These are phyloP conservation scores for Cyclotella choctawhatcheeana DNA, from an alignment of 108 stramenopile genomes.

Conservation along the genomic window DNA sequence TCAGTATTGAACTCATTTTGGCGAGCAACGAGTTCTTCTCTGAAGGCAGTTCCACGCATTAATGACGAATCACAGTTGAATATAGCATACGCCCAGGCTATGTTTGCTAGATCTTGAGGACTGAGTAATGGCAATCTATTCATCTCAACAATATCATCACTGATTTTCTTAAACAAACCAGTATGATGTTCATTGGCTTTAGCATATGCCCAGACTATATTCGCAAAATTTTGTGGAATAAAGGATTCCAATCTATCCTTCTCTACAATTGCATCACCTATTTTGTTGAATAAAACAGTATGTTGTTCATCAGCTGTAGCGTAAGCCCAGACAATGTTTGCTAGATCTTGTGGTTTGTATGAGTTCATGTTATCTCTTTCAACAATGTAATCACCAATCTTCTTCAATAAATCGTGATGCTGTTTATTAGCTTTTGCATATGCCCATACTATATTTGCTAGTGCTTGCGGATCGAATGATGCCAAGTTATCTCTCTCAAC, in stretches of 20 bases:
- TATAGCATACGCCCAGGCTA: not conserved
- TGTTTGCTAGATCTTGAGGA: conserved; percentile 1
- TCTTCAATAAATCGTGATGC: not conserved
- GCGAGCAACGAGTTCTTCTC: not conserved
- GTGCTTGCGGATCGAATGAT: too few species aligned
- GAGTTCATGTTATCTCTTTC: not conserved
- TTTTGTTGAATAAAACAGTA: too few species aligned
- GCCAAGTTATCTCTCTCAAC: not conserved
- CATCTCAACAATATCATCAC: too few species aligned
- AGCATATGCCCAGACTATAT: not conserved
- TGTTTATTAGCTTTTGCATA: too few species aligned
- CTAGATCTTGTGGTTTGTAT: too few species aligned
- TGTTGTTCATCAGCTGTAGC: too few species aligned
- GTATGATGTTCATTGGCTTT: too few species aligned
- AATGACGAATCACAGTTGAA: not conserved
- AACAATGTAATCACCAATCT: not conserved
- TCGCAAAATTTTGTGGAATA: conserved; percentile 1
- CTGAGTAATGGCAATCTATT: not conserved
- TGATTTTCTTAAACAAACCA: too few species aligned
- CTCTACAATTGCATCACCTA: too few species aligned
- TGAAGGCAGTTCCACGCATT: not conserved
- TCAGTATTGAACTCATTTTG: not conserved
- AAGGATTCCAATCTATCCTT: not conserved
- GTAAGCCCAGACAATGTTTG: too few species aligned
- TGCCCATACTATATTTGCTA: too few species aligned